Percentiles rank a stretch among this genome's conserved stretches.
Evolutionary conservation across 371 early-diverging fungal genomes (phyloP).

Genomic region (Parasitella parasitica): DNA sequence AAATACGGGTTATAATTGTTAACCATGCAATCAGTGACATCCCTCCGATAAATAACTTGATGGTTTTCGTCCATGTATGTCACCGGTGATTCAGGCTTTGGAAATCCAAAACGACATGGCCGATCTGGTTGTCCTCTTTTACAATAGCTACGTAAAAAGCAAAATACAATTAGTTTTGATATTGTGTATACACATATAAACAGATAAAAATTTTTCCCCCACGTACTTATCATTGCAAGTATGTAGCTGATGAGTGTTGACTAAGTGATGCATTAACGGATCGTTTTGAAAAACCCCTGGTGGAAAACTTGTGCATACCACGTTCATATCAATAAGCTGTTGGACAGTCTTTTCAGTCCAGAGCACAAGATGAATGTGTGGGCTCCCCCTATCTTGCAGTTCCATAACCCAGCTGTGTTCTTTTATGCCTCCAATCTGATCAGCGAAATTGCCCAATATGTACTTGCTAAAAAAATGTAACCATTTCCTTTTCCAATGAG

Average conservation of each 20-base stretch:
- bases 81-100: not conserved
- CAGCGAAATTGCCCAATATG: not conserved
- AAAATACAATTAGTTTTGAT: too few species aligned
- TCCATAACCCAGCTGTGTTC: not conserved
- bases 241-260: not conserved
- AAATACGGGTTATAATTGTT: constrained; percentile 10
- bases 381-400: not conserved
- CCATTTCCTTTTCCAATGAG: constrained; percentile 9
- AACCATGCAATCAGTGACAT: not conserved
- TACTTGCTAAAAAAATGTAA: not conserved
- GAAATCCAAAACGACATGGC: not conserved
- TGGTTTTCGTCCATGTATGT: not conserved
- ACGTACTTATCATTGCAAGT: not conserved
- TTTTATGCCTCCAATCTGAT: not conserved
- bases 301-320: not conserved
- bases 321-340: not conserved
- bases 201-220: too few species aligned
- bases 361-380: constrained; percentile 1
- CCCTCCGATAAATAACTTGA: not conserved
- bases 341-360: constrained; percentile 1
- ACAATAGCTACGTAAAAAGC: too few species aligned
- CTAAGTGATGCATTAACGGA: not conserved
- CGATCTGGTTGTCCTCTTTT: not conserved
- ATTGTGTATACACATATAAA: too few species aligned
- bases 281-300: not conserved